These are phyloP conservation scores for Spencermartinsiella ligniputridi DNA, from an alignment of 1,139 yeast species.

Conservation along the genomic window DNA sequence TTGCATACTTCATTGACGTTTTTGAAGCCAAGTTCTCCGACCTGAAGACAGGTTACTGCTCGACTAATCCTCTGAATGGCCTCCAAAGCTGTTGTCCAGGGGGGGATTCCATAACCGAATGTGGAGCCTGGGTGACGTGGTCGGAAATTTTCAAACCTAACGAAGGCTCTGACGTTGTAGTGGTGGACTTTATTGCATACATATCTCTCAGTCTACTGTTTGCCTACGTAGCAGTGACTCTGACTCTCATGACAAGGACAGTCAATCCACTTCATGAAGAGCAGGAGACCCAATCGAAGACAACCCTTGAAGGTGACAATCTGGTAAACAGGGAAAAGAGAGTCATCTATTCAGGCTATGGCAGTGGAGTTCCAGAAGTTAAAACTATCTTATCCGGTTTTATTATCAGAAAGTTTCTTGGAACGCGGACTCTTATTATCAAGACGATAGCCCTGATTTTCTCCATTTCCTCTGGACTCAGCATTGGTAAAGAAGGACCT, in stretches of 20 bases:
- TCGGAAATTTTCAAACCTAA: conserved; percentile 25
- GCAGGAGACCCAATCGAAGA: neutral
- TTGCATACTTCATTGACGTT: conserved; percentile 51
- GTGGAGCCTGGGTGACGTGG: conserved; percentile 47
- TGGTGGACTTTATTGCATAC: conserved; percentile 40
- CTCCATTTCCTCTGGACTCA: conserved; percentile 63
- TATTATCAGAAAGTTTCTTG: conserved; percentile 45
- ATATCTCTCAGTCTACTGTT: conserved; percentile 40
- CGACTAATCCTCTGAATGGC: conserved; percentile 43
- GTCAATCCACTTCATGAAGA: conserved; percentile 28
- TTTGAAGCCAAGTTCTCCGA: conserved; percentile 51
- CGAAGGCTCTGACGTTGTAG: conserved; percentile 6
- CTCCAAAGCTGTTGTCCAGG: conserved; percentile 43
- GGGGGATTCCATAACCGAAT: neutral
- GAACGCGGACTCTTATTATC: conserved; percentile 49
- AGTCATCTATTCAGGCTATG: conserved; percentile 52
- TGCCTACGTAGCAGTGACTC: conserved; percentile 44
- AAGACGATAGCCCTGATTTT: conserved; percentile 51
- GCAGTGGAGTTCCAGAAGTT: conserved; percentile 66
- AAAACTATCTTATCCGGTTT: conserved; percentile 34
- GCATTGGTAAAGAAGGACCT: conserved; percentile 70
- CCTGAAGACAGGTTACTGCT: conserved; percentile 53
- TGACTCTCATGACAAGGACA: conserved; percentile 49
- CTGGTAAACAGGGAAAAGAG: neutral
- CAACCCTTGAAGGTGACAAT: neutral